phyloP scores from a whole-genome alignment of 2,329 filamentous ascomycete genomes.

The Apiospora kogelbergensis region DNA sequence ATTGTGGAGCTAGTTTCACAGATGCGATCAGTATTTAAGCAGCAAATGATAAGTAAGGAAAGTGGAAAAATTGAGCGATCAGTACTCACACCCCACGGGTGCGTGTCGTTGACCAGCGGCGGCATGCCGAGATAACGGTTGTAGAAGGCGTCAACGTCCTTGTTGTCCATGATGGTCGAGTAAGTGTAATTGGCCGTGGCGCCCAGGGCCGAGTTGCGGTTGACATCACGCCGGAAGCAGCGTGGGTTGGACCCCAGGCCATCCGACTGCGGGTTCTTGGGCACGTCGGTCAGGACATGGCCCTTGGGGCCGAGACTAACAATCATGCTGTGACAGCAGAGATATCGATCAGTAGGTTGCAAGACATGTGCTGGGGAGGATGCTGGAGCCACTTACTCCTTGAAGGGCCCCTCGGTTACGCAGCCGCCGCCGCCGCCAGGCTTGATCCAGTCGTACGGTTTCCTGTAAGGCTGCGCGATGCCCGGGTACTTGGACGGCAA shows the following conservation, averaged over 20 bases:
- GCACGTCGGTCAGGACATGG: slow-evolving; percentile 26
- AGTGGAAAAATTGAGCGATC: background rate
- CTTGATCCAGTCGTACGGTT: slow-evolving; percentile 24
- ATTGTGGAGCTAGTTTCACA: slow-evolving; percentile 26
- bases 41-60: background rate
- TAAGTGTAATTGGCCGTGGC: slow-evolving; percentile 34
- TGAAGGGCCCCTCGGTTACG: slow-evolving; percentile 48
- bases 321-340: slow-evolving; percentile 30
- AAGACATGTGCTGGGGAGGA: background rate
- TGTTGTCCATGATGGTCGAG: slow-evolving; percentile 35
- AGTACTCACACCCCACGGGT: slow-evolving; percentile 37
- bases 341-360: background rate
- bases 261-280: slow-evolving; percentile 34
- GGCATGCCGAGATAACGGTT: slow-evolving; percentile 39
- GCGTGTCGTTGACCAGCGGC: slow-evolving; percentile 32
- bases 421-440: slow-evolving; percentile 56
- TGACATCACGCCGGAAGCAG: slow-evolving; percentile 42
- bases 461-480: background rate
- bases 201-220: slow-evolving; percentile 35
- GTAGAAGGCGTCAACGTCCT: slow-evolving; percentile 41
- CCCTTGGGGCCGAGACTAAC: slow-evolving; percentile 39
- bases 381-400: slow-evolving; percentile 30
- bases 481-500: slow-evolving; percentile 13
- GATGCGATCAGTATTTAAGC: background rate
- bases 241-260: slow-evolving; percentile 40